Evolutionary conservation across 192 early-diverging fungal genomes (phyloP), one percentile per base, ranked within the genome.

Genomic region (Coemansia reversa): DNA sequence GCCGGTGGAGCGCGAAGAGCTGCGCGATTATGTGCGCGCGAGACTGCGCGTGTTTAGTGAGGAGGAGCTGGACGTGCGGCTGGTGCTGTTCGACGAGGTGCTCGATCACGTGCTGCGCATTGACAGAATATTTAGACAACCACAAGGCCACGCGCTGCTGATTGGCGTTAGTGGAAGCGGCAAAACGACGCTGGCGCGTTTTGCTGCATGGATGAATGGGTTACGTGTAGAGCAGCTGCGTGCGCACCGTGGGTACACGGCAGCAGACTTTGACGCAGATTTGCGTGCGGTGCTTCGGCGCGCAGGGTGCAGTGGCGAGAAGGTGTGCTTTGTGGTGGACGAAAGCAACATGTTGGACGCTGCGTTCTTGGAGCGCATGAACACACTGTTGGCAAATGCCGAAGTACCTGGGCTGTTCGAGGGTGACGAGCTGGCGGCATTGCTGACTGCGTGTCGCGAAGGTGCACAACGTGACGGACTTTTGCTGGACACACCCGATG

Each of bases 141-240:
- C 89, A 69, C 97, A 98, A 86, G 98, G 98, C 55, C 97, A 99
- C 75, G 85, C 98, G 72, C 84, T 99, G 67, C 81, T 99, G 49
- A 99, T 99, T 66, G 98, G 98, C 68, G 93, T 97, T 6, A 94
- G 92, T 83, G 98, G 98, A 50, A 85, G 88, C 39, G 98, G 98
- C 67, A 99, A 99, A 84, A 98, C 98, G 0, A 98, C 97, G 4
- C 71, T 99, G 60, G 92, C 98, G 8, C 88, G 98, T 5, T 99
- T 99, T 66, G 97, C 96, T n/a, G 96, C 96, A 0, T 99, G 98
- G 98, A 93, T 99, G 94, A 99, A 99, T 72, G 97, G 97, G 29
- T 76, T 98, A 27, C 84, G 86, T 51, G 91, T 98, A 27, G 92
- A 94, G 85, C 97, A 99, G 74, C 91, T 98, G 79, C 94, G 96